Evolutionary conservation across 371 early-diverging fungal genomes (phyloP).

Genomic region (Mortierella sp.): DNA sequence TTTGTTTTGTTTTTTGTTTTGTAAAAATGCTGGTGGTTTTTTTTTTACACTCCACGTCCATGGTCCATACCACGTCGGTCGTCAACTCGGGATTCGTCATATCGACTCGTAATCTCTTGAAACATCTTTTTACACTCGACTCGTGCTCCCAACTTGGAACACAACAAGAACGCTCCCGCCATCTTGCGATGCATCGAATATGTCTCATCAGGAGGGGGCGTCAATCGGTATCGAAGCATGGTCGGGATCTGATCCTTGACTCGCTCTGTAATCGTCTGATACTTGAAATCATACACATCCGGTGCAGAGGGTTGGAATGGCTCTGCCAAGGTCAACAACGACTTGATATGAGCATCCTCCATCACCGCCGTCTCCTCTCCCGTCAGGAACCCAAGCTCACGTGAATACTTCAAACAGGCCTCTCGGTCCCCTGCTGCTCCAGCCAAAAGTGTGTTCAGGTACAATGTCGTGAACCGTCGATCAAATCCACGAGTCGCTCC

Average conservation of each 20-base stretch:
- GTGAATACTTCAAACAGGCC: slow-evolving; percentile 78
- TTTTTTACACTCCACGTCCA: slow-evolving; percentile 21
- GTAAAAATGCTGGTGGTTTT: too few relatives aligned
- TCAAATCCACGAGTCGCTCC: slow-evolving; percentile 92
- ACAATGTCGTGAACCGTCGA: slow-evolving; percentile 76
- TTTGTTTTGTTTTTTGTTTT: not conserved
- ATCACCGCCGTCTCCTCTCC: slow-evolving; percentile 92
- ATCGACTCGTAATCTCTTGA: slow-evolving; percentile 57
- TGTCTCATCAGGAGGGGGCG: slow-evolving; percentile 97
- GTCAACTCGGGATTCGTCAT: slow-evolving; percentile 26
- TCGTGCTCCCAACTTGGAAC: slow-evolving; percentile 82
- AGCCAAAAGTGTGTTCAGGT: slow-evolving; percentile 79
- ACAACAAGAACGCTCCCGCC: slow-evolving; percentile 93
- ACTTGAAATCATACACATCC: slow-evolving; percentile 79
- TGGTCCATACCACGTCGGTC: slow-evolving; percentile 26
- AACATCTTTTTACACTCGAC: slow-evolving; percentile 79
- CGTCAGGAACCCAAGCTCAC: slow-evolving; percentile 90
- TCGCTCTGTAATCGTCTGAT: slow-evolving; percentile 82
- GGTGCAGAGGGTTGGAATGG: slow-evolving; percentile 77
- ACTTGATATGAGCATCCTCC: slow-evolving; percentile 90
- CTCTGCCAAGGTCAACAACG: slow-evolving; percentile 87
- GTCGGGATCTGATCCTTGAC: slow-evolving; percentile 92
- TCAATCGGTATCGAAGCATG: slow-evolving; percentile 93
- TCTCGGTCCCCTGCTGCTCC: slow-evolving; percentile 83
- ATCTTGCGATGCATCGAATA: slow-evolving; percentile 96